Evolutionary conservation across 2,329 filamentous ascomycete species (phyloP), one percentile per base, ranked within the genome.

Genomic region (Tolypocladium ovalisporum): DNA sequence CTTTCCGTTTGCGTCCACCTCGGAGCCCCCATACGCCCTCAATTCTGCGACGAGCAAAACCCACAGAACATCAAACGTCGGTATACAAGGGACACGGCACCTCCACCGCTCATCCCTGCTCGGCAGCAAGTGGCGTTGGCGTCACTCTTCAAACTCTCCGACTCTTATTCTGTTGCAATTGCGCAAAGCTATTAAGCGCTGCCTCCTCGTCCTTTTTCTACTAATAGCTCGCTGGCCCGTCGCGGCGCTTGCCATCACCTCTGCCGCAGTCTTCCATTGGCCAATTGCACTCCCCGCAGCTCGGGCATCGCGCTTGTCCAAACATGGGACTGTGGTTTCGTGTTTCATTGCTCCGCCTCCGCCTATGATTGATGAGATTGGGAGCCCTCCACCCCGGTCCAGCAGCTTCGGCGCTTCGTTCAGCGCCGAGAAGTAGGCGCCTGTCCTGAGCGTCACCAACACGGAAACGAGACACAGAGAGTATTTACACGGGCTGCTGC

Each of bases 281-380:
- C 52, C 52, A 42, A 54, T 42, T 34, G 36, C 52, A 58, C 59
- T 62, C 58, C 52, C 51, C 55, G 58, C 59, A 63, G 61, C 60
- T 57, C 60, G 59, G 55, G 15, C 36, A 37, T 44, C 59, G 56
- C 62, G 62, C 57, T 58, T 62, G 59, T 64, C 53, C 59, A 58
- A 61, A 63, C 60, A 66, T 64, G 65, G 60, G 59, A 63, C 62
- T 56, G 59, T 56, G 60, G 56, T 58, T 56, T 56, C 57, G 60
- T 62, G 65, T 67, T 66, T 67, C 65, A 66, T 64, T 57, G 27
- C 36, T 32, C 40, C 52, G 52, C 52, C 35, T 29, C 54, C 56
- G 63, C 56, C 49, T 60, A 54, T 65, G 63, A 59, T 64, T 60
- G 60, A 54, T 24, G 24, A 32, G 47, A 52, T 9, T 12, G 47